A percentile compares a stretch with the other conserved stretches of the same genome.
phyloP scores from a whole-genome alignment of 2,329 filamentous ascomycete species.

The Diaporthe sp. region DNA sequence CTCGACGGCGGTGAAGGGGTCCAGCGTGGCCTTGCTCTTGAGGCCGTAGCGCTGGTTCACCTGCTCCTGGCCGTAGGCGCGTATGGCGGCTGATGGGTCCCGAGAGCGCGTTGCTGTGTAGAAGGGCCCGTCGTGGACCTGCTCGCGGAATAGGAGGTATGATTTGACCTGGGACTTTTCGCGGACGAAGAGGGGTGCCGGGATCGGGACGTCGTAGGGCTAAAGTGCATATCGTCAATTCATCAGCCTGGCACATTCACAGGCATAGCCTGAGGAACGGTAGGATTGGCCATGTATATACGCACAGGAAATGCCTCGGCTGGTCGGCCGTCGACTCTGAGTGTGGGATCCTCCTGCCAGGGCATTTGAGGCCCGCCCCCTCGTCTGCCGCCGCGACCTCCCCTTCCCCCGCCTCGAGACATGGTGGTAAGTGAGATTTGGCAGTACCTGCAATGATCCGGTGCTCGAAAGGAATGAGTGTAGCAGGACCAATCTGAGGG shows the following conservation, averaged over 20 bases:
- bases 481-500: neutral
- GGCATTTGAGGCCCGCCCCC: slow-evolving; percentile 61
- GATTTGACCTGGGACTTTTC: slow-evolving; percentile 63
- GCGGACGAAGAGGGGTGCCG: slow-evolving; percentile 56
- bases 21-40: slow-evolving; percentile 66
- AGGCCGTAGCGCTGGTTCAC: slow-evolving; percentile 68
- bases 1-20: slow-evolving; percentile 71
- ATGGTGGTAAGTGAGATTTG: slow-evolving; percentile 48
- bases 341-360: slow-evolving; percentile 66
- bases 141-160: slow-evolving; percentile 68
- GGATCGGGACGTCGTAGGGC: slow-evolving; percentile 63
- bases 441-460: neutral
- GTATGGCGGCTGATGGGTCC: slow-evolving; percentile 54
- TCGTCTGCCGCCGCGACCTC: slow-evolving; percentile 63
- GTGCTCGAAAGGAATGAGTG: neutral
- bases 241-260: neutral
- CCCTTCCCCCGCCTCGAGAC: slow-evolving; percentile 65
- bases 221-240: slow-evolving; percentile 44
- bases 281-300: neutral
- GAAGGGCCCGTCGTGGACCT: slow-evolving; percentile 66
- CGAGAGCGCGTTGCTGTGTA: slow-evolving; percentile 67
- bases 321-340: slow-evolving; percentile 63
- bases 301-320: slow-evolving; percentile 71
- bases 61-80: slow-evolving; percentile 69
- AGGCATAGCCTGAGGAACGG: neutral